These are phyloP conservation scores for Cicer arietinum DNA, from an alignment of 306 rosid species.

Conservation along the genomic window DNA sequence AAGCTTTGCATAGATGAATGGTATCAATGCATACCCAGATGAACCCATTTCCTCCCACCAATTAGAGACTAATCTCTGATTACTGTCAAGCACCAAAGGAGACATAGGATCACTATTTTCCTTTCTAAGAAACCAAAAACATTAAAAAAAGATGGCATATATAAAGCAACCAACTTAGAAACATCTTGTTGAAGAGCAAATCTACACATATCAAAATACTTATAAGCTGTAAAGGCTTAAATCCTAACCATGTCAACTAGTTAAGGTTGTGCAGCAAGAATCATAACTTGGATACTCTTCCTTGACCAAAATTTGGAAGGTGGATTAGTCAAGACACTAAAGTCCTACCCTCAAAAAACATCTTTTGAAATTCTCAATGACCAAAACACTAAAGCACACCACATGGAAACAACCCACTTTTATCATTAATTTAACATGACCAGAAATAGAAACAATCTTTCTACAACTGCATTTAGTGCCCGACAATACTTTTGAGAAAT, in stretches of 20 bases:
- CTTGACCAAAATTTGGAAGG: constrained; percentile 36
- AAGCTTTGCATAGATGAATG: constrained; percentile 38
- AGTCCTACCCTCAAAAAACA: constrained; percentile 23
- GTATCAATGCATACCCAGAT: constrained; percentile 30
- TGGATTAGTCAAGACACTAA: constrained; percentile 40
- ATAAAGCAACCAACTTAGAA: constrained; percentile 31
- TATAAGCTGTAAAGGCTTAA: constrained; percentile 3
- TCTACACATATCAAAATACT: not conserved
- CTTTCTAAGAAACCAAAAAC: constrained; percentile 3
- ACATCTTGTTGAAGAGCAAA: constrained; percentile 28
- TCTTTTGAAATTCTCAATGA: constrained; percentile 36
- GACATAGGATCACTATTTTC: not conserved
- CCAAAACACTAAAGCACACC: constrained; percentile 40
- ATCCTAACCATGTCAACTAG: not conserved
- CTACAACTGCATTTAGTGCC: constrained; percentile 43
- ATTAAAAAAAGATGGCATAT: not conserved
- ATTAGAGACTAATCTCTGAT: too few relatives aligned
- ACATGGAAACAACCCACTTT: constrained; percentile 38
- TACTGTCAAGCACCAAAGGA: not conserved
- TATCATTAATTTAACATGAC: constrained; percentile 36
- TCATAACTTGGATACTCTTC: constrained; percentile 17
- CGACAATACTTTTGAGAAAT: constrained; percentile 43
- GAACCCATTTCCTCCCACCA: not conserved
- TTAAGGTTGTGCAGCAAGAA: constrained; percentile 12
- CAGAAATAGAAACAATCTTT: constrained; percentile 49